Percentiles rank a stretch among this genome's conserved stretches.
phyloP scores from a whole-genome alignment of 2,329 filamentous ascomycete species.

The Phialemoniopsis sp. region DNA sequence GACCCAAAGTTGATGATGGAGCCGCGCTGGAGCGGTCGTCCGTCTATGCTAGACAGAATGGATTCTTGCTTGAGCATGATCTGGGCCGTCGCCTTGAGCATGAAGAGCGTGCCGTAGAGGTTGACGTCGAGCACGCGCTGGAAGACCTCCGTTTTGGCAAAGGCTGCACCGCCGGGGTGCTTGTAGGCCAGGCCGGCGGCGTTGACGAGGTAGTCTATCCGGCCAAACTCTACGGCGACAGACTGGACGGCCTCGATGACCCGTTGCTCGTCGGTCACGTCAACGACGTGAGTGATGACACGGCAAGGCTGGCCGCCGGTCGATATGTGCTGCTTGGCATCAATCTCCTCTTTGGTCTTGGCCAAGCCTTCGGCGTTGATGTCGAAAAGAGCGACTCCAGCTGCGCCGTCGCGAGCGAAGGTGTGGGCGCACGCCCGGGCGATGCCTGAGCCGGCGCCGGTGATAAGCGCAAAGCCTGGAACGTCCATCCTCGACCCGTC shows the following conservation, averaged over 20 bases:
- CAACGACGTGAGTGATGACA: conserved; percentile 19
- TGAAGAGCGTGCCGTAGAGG: conserved; percentile 34
- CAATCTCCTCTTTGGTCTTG: conserved; percentile 13
- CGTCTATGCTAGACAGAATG: conserved; percentile 28
- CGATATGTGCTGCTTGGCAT: not conserved
- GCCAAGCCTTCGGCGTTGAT: conserved; percentile 13
- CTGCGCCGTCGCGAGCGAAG: conserved; percentile 19
- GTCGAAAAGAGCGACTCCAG: conserved; percentile 21
- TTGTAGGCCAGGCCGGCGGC: conserved; percentile 32
- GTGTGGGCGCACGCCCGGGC: conserved; percentile 21
- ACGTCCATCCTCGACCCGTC: conserved; percentile 21
- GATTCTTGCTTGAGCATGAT: conserved; percentile 39
- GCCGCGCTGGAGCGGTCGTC: conserved; percentile 18
- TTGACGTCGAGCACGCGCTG: conserved; percentile 35
- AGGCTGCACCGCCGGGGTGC: conserved; percentile 28
- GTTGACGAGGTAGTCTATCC: conserved; percentile 35
- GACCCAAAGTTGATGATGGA: conserved; percentile 30
- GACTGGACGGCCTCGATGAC: conserved; percentile 18
- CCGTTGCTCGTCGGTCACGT: conserved; percentile 24
- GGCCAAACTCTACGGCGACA: conserved; percentile 22
- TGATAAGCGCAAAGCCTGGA: conserved; percentile 23
- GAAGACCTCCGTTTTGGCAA: conserved; percentile 29
- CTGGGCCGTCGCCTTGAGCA: conserved; percentile 29
- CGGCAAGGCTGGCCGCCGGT: not conserved
- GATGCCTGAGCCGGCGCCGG: conserved; percentile 24